A percentile compares a stretch with the other conserved stretches of the same genome.
Conservation (phyloP, 345 rosid species). For the Chamaenerion angustifolium region DNA sequence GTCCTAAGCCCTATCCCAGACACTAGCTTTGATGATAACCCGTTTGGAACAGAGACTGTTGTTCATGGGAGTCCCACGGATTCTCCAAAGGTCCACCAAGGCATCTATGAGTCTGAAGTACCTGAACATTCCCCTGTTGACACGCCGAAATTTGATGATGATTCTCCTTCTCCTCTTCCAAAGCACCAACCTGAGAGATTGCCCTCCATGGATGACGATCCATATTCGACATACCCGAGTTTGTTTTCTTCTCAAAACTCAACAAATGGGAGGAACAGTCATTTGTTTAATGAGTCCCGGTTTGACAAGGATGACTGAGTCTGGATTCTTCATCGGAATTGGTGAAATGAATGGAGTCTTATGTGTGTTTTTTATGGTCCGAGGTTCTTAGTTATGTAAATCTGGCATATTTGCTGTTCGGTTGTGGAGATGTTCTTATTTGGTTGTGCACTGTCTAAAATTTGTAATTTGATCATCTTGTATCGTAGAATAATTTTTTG, state of each 20-base stretch:
- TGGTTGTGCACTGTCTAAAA: too few species aligned
- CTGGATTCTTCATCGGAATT: neutral
- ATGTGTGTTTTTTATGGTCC: too few species aligned
- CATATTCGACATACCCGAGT: constrained; percentile 70
- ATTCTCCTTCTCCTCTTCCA: constrained; percentile 2
- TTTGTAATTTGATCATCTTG: too few species aligned
- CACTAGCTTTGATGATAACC: constrained; percentile 30
- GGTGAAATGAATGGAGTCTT: too few species aligned
- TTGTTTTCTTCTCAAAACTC: constrained; percentile 37
- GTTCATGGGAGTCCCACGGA: constrained; percentile 12
- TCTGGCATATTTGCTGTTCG: too few species aligned
- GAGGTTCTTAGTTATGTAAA: too few species aligned
- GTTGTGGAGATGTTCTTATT: too few species aligned
- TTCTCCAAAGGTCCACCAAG: constrained; percentile 6
- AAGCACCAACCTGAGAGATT: constrained; percentile 51
- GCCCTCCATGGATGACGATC: constrained; percentile 65
- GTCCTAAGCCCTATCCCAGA: constrained; percentile 14
- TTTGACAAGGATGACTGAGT: constrained; percentile 17
- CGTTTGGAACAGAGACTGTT: constrained; percentile 30
- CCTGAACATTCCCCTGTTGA: constrained; percentile 23
- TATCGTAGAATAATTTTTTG: too few species aligned
- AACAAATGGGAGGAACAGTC: constrained; percentile 18
- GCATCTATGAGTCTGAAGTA: constrained; percentile 8
- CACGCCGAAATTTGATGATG: constrained; percentile 3
- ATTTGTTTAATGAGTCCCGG: constrained; percentile 15